Evolutionary conservation across 108 stramenopile genomes (phyloP), one percentile per base, ranked within the genome.

Genomic region (Discostella pseudostelligera): DNA sequence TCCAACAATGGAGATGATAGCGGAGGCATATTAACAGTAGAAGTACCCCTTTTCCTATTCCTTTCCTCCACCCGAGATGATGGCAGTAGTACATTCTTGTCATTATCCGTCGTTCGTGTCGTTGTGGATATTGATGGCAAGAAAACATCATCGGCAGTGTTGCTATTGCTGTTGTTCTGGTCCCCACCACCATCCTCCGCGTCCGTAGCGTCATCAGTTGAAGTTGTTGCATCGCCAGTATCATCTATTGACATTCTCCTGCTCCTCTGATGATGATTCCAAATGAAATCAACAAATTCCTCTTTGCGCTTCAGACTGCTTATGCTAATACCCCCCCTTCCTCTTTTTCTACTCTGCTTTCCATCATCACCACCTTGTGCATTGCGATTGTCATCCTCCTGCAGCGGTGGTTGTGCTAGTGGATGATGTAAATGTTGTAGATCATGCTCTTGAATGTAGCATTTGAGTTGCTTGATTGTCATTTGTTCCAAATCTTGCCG

Each of bases 71-170:
- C 8, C 39, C 16, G 16, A 19, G 22, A 36, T 61, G 4, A 24
- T 22, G 22, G 10, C 17, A 21, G 5, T 5, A n/a, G n/a, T 4
- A 24, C 49, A 5, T 24, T 11, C 3, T 65, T 28, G 21, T 65
- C 39, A 28, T 25, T 73, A 57, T 10, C 65, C 51, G 14, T 55
- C 44, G 17, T 72, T 74, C 11, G 78, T 77, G 13, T 83, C 73
- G 22, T 88, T 67, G 19, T 77, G 37, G 14, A 76, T 43, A 47
- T 70, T 73, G 21, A 51, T 20, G 50, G 24, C 25, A 1, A 51
- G 9, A 3, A 17, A 20, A 14, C 9, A 25, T 51, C 9, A 28
- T 51, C 50, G 50, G 0, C 26, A 32, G 32, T 32, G 32, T 4
- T 32, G 50, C 3, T 13, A 4, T 8, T 26, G 8, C 24, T 26